Percentiles rank a stretch among this genome's conserved stretches.
phyloP scores from a whole-genome alignment of 1,139 yeast genomes.

The Yamadazyma spencermartinsiae region DNA sequence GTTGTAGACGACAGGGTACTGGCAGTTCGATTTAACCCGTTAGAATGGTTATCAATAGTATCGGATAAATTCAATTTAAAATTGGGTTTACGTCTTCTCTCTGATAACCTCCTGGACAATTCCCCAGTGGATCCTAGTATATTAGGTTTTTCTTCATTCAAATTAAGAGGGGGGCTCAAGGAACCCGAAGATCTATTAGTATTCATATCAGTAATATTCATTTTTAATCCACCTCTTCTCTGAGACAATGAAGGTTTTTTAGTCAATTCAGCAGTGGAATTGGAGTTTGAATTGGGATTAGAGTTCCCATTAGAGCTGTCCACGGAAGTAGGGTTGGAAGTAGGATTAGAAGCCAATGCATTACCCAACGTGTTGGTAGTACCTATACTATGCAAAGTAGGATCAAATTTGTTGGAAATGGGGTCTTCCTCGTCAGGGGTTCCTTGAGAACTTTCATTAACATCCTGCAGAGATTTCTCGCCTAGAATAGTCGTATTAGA shows the following conservation, averaged over 20 bases:
- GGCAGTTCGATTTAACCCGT: slow-evolving; percentile 4
- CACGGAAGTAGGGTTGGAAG: slow-evolving; percentile 3
- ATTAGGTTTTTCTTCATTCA: slow-evolving; percentile 10
- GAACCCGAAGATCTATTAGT: slow-evolving; percentile 9
- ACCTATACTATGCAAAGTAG: not conserved
- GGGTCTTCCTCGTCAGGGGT: slow-evolving; percentile 1
- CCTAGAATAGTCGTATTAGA: not conserved
- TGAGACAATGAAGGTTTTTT: slow-evolving; percentile 56
- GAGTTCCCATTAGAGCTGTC: no score
- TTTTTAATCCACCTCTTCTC: slow-evolving; percentile 60
- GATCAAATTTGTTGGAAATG: not conserved
- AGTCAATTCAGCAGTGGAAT: slow-evolving; percentile 18
- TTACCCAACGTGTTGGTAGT: not conserved
- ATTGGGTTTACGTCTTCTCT: slow-evolving; percentile 39
- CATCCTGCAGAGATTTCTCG: not conserved
- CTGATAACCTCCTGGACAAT: slow-evolving; percentile 37
- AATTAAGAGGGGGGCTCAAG: slow-evolving; percentile 17
- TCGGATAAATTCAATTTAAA: slow-evolving; percentile 34
- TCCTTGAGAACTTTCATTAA: not conserved
- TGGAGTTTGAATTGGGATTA: slow-evolving; percentile 4
- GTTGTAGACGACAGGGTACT: not conserved
- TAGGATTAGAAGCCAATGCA: slow-evolving; percentile 14
- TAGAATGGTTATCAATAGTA: slow-evolving; percentile 9
- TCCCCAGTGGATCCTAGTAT: slow-evolving; percentile 31
- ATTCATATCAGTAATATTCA: slow-evolving; percentile 38